These are phyloP conservation scores for Butyriboletus loyo DNA, from an alignment of 768 basidiomycete genomes.

Conservation along the genomic window DNA sequence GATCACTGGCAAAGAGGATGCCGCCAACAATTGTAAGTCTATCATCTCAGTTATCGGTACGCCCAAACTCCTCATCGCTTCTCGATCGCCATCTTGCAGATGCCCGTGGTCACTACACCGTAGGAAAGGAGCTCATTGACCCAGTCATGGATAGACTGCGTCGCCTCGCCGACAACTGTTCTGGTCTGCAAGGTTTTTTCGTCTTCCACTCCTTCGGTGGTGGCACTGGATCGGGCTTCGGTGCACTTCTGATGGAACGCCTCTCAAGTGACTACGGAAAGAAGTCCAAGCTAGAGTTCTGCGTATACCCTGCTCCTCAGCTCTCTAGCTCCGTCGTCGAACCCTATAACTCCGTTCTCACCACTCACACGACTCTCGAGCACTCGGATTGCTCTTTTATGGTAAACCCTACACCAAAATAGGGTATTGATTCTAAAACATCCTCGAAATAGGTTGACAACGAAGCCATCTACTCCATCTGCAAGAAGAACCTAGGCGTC, in stretches of 20 bases:
- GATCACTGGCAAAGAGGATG: slow-evolving; percentile 97
- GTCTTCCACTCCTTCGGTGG: slow-evolving; percentile 99
- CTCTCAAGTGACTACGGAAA: slow-evolving; percentile 99
- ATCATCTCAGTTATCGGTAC: neutral
- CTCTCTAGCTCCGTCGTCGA: slow-evolving; percentile 96
- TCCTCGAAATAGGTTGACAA: slow-evolving; percentile 75
- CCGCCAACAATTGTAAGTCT: slow-evolving; percentile 95
- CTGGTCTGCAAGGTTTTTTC: slow-evolving; percentile 98
- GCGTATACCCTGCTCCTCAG: slow-evolving; percentile 94
- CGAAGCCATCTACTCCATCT: slow-evolving; percentile 99
- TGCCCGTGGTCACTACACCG: slow-evolving; percentile 98
- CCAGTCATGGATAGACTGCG: slow-evolving; percentile 96
- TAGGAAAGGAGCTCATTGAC: slow-evolving; percentile 98
- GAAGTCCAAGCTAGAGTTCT: slow-evolving; percentile 98
- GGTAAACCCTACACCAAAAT: slow-evolving; percentile 42
- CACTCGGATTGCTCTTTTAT: slow-evolving; percentile 99
- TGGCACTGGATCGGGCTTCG: slow-evolving; percentile 98
- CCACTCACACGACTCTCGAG: slow-evolving; percentile 98
- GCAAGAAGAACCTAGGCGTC: slow-evolving; percentile 92
- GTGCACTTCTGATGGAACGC: slow-evolving; percentile 94
- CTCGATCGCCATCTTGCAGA: slow-evolving; percentile 45
- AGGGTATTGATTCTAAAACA: slow-evolving; percentile 6
- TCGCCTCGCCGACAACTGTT: slow-evolving; percentile 95
- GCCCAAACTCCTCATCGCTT: slow-evolving; percentile 9
- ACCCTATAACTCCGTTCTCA: slow-evolving; percentile 97